Base-by-base conservation (phyloP, 1,139 yeast species). In the Protomyces arabidopsidicola region DNA sequence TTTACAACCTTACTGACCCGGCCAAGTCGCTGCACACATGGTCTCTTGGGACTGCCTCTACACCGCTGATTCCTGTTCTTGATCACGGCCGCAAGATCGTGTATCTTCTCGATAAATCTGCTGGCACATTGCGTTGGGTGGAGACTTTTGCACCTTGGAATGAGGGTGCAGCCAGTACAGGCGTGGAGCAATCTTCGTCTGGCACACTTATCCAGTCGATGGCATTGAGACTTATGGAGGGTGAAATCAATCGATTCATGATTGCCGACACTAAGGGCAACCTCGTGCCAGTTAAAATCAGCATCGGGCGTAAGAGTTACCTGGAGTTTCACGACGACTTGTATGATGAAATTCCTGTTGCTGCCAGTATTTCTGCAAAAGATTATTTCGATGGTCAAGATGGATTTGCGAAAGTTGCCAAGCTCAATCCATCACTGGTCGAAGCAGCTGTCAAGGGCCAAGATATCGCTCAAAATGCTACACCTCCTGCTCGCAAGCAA, bases 211-310 rank as follows among this genome's bases (percentile, higher is more conserved):
- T 58, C 20, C 55, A 52, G 10, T 56, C 62, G 12, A 38, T 58
- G 16, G 62, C 56, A 14, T 45, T 58, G 8, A 55, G 52, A 42
- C 22, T 58, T 12, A 58, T 58, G 62, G 62, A 58, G 31, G 62
- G 56, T 2, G 62, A 58, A 22, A 58, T 58, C 55, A 58, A 58
- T 38, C 55, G 62, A 12, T 16, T 58, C 27, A n/a, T 58, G 35
- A 39, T 58, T 16, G 62, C 62, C n/a, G 56, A 58, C 42, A 58
- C 62, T 9, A 58, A 58, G 34, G 62, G 62, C 34, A 58, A 58
- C 34, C 31, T 50, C 9, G 62, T 52, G 14, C 62, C 62, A 1
- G 55, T 58, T 42, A 58, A 58, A 27, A 42, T 58, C 39, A 58
- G 56, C 34, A 51, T 58, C 14, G 62, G 62, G 16, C 55, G 62